A percentile compares a stretch with the other conserved stretches of the same genome.
Evolutionary conservation across 1,284 basidiomycete genomes (phyloP).

Genomic region (Rhodofomes roseus): DNA sequence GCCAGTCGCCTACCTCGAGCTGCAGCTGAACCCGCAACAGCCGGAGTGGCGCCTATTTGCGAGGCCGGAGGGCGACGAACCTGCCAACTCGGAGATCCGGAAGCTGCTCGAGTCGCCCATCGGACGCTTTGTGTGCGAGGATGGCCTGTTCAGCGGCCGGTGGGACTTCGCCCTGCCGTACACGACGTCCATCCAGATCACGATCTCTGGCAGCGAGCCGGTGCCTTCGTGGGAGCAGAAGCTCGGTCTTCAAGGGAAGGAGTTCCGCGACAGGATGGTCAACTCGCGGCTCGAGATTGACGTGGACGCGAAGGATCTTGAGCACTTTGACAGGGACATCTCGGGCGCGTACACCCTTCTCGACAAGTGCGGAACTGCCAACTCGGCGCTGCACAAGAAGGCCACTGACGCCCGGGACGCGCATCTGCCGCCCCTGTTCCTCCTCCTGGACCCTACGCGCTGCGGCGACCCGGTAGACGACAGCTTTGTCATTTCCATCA

Average conservation of each 20-base stretch:
- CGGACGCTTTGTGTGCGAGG: conserved; percentile 66
- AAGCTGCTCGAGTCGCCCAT: conserved; percentile 71
- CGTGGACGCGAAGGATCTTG: conserved; percentile 46
- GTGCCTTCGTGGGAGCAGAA: conserved; percentile 85
- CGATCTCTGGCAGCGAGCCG: conserved; percentile 64
- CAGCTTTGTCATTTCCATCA: conserved; percentile 80
- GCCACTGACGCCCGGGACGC: conserved; percentile 37
- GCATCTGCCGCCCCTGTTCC: conserved; percentile 63
- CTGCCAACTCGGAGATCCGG: conserved; percentile 81
- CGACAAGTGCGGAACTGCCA: conserved; percentile 88
- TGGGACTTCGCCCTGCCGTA: conserved; percentile 86
- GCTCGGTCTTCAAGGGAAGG: conserved; percentile 70
- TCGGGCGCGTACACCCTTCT: conserved; percentile 78
- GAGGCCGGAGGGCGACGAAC: conserved; percentile 60
- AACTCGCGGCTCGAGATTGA: conserved; percentile 66
- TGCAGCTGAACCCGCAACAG: conserved; percentile 71
- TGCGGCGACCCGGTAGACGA: conserved; percentile 73
- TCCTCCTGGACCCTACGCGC: conserved; percentile 84
- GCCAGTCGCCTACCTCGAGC: conserved; percentile 67
- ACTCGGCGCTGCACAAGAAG: conserved; percentile 80
- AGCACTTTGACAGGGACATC: conserved; percentile 74
- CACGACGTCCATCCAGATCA: conserved; percentile 49
- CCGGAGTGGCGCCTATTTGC: conserved; percentile 88
- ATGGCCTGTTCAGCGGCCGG: conserved; percentile 60
- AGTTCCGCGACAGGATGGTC: conserved; percentile 65